phyloP scores from a whole-genome alignment of 768 basidiomycete genomes.

The Gyrodon lividus region DNA sequence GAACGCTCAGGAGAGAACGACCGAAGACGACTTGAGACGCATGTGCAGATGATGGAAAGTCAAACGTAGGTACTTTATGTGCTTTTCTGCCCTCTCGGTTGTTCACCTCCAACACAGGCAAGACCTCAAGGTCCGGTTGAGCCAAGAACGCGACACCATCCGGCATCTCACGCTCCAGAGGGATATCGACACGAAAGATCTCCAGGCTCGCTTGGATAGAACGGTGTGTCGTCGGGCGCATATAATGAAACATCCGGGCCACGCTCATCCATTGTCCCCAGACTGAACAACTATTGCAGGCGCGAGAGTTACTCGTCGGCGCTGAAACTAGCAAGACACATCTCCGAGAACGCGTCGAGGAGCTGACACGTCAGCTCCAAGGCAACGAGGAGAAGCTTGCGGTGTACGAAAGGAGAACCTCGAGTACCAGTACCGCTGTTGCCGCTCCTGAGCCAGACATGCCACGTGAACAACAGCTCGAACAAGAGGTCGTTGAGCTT shows the following conservation, averaged over 20 bases:
- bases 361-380: constrained; percentile 55
- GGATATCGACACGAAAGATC: constrained; percentile 76
- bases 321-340: constrained; percentile 80
- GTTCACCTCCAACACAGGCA: constrained; percentile 45
- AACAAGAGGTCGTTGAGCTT: constrained; percentile 82
- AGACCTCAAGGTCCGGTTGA: constrained; percentile 67
- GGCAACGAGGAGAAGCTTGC: constrained; percentile 83
- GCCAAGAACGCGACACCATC: constrained; percentile 69
- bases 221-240: constrained; percentile 44
- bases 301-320: constrained; percentile 66
- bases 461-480: constrained; percentile 74
- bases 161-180: constrained; percentile 78
- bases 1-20: constrained; percentile 85
- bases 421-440: constrained; percentile 29
- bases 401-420: constrained; percentile 74
- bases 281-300: constrained; percentile 62
- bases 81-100: neutral
- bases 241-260: neutral
- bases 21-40: constrained; percentile 74
- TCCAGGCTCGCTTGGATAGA: constrained; percentile 71
- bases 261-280: constrained; percentile 30
- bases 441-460: constrained; percentile 44
- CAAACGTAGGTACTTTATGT: constrained; percentile 58
- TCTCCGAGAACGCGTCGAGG: constrained; percentile 60
- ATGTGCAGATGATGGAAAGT: constrained; percentile 72